A percentile compares a stretch with the other conserved stretches of the same genome.
Evolutionary conservation across 2,329 filamentous ascomycete species (phyloP).

Genomic region (Chrysosporium queenslandicum): DNA sequence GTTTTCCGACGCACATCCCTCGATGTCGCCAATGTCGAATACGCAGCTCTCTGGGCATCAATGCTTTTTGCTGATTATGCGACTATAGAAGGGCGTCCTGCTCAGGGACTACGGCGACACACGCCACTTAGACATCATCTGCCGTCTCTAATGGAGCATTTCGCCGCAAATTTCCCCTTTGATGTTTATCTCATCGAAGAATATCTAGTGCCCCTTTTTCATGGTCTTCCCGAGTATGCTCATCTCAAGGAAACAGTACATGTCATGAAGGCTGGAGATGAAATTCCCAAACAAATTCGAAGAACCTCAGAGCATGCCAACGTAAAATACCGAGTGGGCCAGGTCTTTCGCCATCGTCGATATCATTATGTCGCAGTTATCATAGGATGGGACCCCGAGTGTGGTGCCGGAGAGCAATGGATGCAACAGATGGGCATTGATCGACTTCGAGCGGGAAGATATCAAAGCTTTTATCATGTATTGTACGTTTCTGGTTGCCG

Average conservation of each 20-base stretch:
- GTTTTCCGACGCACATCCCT: conserved; percentile 32
- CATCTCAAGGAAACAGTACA: conserved; percentile 46
- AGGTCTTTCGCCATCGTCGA: conserved; percentile 71
- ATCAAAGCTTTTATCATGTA: conserved; percentile 74
- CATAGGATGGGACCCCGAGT: conserved; percentile 69
- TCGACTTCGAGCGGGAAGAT: conserved; percentile 46
- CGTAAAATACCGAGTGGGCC: conserved; percentile 62
- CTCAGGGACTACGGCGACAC: conserved; percentile 23
- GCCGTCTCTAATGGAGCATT: conserved; percentile 53
- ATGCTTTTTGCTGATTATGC: conserved; percentile 42
- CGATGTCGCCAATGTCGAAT: conserved; percentile 54
- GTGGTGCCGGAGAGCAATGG: conserved; percentile 51
- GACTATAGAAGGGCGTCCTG: conserved; percentile 16
- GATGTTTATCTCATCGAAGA: conserved; percentile 62
- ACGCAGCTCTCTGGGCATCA: conserved; percentile 63
- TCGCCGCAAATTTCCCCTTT: conserved; percentile 57
- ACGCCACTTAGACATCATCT: conserved; percentile 53
- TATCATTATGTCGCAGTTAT: conserved; percentile 74
- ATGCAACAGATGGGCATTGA: conserved; percentile 56
- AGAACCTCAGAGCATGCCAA: conserved; percentile 27
- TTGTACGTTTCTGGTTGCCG: conserved; percentile 52
- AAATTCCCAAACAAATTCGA: conserved; percentile 43
- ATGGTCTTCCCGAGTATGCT: conserved; percentile 43
- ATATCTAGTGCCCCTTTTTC: conserved; percentile 55
- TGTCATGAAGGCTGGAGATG: conserved; percentile 48